phyloP scores from a whole-genome alignment of 805 yeast genomes.

The Wickerhamomyces sydowiorum region DNA sequence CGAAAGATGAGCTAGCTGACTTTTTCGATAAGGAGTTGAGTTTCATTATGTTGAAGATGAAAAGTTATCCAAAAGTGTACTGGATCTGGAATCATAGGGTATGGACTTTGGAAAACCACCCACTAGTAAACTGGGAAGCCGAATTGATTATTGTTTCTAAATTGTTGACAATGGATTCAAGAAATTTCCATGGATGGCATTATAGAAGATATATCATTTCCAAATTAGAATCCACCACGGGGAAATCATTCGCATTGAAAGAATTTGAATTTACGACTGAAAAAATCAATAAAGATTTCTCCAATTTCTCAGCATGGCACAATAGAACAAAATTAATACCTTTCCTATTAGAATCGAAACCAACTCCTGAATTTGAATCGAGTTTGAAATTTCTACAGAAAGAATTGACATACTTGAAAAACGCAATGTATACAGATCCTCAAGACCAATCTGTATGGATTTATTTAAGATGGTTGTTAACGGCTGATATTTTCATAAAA shows the following conservation, averaged over 20 bases:
- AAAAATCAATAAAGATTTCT: constrained; percentile 76
- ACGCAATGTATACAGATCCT: constrained; percentile 89
- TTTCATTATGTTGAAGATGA: constrained; percentile 54
- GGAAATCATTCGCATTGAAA: constrained; percentile 25
- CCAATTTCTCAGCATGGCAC: constrained; percentile 96
- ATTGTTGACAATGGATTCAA: constrained; percentile 62
- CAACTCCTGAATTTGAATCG: constrained; percentile 23
- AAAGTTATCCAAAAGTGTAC: constrained; percentile 77
- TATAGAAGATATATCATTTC: constrained; percentile 71
- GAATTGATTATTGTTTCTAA: constrained; percentile 70
- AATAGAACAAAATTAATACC: constrained; percentile 71
- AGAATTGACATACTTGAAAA: constrained; percentile 66
- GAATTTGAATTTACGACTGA: constrained; percentile 77
- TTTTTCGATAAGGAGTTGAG: constrained; percentile 51
- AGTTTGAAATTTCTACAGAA: constrained; percentile 32
- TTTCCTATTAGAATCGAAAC: constrained; percentile 31
- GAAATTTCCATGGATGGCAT: constrained; percentile 96
- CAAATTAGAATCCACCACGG: constrained; percentile 23
- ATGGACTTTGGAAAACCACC: constrained; percentile 65
- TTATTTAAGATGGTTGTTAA: constrained; percentile 74
- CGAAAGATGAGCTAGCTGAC: constrained; percentile 18
- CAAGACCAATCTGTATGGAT: constrained; percentile 94
- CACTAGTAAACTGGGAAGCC: constrained; percentile 53
- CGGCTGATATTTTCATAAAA: constrained; percentile 25
- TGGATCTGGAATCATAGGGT: constrained; percentile 95